A percentile compares a stretch with the other conserved stretches of the same genome.
phyloP scores from a whole-genome alignment of 2,329 filamentous ascomycete genomes.

The Nigrospora osmanthi region DNA sequence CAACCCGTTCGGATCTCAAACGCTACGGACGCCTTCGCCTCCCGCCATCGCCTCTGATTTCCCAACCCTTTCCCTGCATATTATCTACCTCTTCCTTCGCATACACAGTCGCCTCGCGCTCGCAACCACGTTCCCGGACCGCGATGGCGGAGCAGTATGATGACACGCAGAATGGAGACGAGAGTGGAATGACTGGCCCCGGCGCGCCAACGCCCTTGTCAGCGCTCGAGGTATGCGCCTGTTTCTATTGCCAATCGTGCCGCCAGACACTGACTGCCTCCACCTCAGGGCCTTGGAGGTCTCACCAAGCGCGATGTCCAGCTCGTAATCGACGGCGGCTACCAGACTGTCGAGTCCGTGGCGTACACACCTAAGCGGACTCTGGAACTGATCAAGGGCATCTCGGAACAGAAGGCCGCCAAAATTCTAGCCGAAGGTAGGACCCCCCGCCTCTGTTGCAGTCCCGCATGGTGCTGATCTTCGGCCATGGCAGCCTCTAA shows the following conservation, averaged over 20 bases:
- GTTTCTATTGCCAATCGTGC: slow-evolving; percentile 10
- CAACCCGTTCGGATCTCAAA: no score
- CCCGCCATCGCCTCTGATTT: no score
- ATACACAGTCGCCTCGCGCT: background rate
- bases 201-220: slow-evolving; percentile 88
- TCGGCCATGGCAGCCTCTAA: slow-evolving; percentile 65
- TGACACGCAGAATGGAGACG: slow-evolving; percentile 58
- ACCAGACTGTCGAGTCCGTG: slow-evolving; percentile 90
- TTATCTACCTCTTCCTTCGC: background rate
- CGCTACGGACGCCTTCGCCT: no score
- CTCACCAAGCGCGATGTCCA: slow-evolving; percentile 95
- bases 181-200: slow-evolving; percentile 67
- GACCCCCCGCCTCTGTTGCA: slow-evolving; percentile 7
- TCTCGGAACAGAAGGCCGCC: slow-evolving; percentile 91
- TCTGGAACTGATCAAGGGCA: slow-evolving; percentile 93
- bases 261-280: background rate
- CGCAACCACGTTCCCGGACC: no score
- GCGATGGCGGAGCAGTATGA: slow-evolving; percentile 52
- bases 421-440: slow-evolving; percentile 86
- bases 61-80: background rate
- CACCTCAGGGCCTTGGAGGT: slow-evolving; percentile 69
- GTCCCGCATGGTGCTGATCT: background rate
- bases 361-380: slow-evolving; percentile 81
- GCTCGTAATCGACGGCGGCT: slow-evolving; percentile 83
- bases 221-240: slow-evolving; percentile 65